Evolutionary conservation across 257 asterid species (phyloP).

Genomic region (Solanum tacnaense): DNA sequence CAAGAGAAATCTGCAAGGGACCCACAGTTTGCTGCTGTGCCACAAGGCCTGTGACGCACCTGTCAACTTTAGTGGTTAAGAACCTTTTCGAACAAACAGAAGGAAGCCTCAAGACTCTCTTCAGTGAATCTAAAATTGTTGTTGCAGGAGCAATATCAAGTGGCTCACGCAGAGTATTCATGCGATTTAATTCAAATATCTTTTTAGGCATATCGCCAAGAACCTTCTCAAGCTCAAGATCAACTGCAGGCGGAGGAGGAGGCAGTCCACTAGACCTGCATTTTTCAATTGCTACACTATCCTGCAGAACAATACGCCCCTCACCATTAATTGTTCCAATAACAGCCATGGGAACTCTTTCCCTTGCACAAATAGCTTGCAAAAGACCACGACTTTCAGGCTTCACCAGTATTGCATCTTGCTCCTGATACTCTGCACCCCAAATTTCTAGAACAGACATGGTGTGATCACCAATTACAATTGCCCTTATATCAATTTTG

Average conservation of each 20-base stretch:
- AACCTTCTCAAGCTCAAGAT: conserved; percentile 93
- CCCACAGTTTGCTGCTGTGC: conserved; percentile 99
- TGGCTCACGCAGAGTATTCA: conserved; percentile 38
- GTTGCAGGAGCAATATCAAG: conserved; percentile 79
- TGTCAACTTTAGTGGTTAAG: conserved; percentile 86
- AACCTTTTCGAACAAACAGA: conserved; percentile 85
- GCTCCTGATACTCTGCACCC: conserved; percentile 99
- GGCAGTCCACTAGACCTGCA: conserved; percentile 45
- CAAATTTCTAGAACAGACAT: conserved; percentile 93
- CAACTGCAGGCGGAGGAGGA: conserved; percentile 79
- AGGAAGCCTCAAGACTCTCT: conserved; percentile 78
- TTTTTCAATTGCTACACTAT: conserved; percentile 44
- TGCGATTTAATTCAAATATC: conserved; percentile 66
- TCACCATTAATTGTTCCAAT: conserved; percentile 79
- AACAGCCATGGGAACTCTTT: conserved; percentile 89
- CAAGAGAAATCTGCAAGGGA: conserved; percentile 76
- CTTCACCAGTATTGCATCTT: conserved; percentile 89
- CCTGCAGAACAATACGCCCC: conserved; percentile 60
- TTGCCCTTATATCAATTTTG: conserved; percentile 75
- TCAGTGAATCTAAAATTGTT: conserved; percentile 53
- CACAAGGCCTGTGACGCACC: conserved; percentile 94
- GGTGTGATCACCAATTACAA: conserved; percentile 83
- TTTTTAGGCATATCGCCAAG: conserved; percentile 98
- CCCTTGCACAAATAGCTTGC: conserved; percentile 70
- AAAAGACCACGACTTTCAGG: conserved; percentile 60